phyloP scores from a whole-genome alignment of 75 land plant genomes.

The Chamaecyparis obtusa region DNA sequence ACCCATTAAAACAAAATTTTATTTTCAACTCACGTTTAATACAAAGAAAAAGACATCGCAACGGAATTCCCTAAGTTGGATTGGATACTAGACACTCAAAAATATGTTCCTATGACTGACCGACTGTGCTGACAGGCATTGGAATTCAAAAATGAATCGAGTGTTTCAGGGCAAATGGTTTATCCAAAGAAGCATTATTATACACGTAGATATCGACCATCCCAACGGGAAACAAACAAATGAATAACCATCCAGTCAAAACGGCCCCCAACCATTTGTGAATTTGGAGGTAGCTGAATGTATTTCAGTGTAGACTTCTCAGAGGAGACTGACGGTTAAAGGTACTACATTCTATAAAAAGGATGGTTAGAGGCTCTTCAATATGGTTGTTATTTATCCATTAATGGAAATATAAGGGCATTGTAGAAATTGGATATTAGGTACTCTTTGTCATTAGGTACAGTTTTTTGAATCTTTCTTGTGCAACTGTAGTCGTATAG shows the following conservation, averaged over 20 bases:
- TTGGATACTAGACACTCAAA: not conserved
- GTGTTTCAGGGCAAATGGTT: not conserved
- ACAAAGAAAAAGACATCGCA: too few species aligned
- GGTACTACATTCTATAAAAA: not conserved
- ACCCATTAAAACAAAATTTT: too few species aligned
- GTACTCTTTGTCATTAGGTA: not conserved
- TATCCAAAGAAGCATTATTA: not conserved
- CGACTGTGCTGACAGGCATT: not conserved
- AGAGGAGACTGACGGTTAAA: not conserved
- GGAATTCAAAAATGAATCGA: not conserved
- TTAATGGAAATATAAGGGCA: not conserved
- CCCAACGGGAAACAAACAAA: not conserved
- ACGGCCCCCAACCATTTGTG: not conserved
- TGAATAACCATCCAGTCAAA: conserved; percentile 5
- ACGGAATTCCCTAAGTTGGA: not conserved
- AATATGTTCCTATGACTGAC: not conserved
- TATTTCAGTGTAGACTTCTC: not conserved
- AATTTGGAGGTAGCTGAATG: not conserved
- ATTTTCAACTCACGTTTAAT: too few species aligned
- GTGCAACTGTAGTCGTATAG: not conserved
- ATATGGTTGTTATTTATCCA: too few species aligned
- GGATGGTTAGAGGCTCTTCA: not conserved
- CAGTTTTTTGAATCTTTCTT: not conserved
- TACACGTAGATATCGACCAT: not conserved
- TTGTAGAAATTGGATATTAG: not conserved